Evolutionary conservation across 192 early-diverging fungal genomes (phyloP), one percentile per base, ranked within the genome.

Genomic region (Phycomyces nitens): DNA sequence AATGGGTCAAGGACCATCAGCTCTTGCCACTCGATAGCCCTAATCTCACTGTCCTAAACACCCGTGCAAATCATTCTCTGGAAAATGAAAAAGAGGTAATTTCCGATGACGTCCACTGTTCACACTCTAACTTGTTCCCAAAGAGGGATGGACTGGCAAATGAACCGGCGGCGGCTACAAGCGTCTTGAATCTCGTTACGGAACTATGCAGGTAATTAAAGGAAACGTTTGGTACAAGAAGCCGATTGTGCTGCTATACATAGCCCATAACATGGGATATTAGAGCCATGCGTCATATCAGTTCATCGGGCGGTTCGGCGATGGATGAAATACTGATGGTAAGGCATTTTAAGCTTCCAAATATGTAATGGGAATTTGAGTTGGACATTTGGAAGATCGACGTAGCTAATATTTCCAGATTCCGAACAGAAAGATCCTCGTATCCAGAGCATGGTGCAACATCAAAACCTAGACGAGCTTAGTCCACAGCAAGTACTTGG

Each of bases 1-100:
- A 61, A 14, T 61, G 60, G 60, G 47, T 61, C 2, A 39, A 47
- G 12, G 44, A 47, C 12, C 44, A 47, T 18, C 44, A 14, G 15
- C 18, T 47, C 12, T 3, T 47, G 15, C 44, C 18, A n/a, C 15
- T 18, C 12, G 44, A 47, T n/a, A 47, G 18, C 3, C 44, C 44
- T n/a, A 3, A 11, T 14, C 3, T 18, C 2, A 47, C 44, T n/a
- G 44, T n/a, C 4, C 11, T 47, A 14, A 18, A 47, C 12, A 47
- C 44, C 12, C 18, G 18, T 47, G 44, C 15, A 47, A n/a, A 47
- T n/a, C 44, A n/a, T 47, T 11, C 18, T n/a, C 18, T 6, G 12
- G 44, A 34, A 34, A 34, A 34, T 7, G 29, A 34, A 7, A 34
- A 34, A 34, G 29, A 34, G 29, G 29, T 34, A 34, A 34, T 34